A percentile compares a stretch with the other conserved stretches of the same genome.
Conservation (phyloP, 192 early-diverging fungal species). For the Backusella tuberculispora region DNA sequence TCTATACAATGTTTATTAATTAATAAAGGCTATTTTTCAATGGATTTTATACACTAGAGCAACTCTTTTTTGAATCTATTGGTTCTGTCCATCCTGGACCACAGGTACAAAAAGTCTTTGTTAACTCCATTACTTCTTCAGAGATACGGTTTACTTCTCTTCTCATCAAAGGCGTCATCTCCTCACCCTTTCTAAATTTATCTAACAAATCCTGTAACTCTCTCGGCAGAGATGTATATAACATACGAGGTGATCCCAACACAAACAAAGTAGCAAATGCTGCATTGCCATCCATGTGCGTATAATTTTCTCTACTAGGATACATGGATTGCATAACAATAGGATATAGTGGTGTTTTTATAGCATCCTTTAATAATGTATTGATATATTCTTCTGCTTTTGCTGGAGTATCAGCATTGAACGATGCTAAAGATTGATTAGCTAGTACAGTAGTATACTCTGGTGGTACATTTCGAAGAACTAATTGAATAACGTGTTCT, state of each 20-base stretch:
- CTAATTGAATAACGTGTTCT: conserved; percentile 47
- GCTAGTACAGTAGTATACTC: conserved; percentile 49
- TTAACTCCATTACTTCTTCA: conserved; percentile 56
- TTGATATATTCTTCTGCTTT: conserved; percentile 42
- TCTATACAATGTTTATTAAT: not conserved
- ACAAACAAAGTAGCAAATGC: conserved; percentile 67
- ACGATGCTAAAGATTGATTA: conserved; percentile 39
- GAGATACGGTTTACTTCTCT: conserved; percentile 57
- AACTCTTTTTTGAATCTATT: not conserved
- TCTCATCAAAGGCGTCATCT: conserved; percentile 48
- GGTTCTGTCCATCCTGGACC: conserved; percentile 36
- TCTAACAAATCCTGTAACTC: conserved; percentile 50
- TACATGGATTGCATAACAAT: conserved; percentile 45
- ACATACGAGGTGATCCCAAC: conserved; percentile 57
- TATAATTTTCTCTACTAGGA: conserved; percentile 21
- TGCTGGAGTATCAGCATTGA: conserved; percentile 32
- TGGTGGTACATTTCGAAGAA: conserved; percentile 51
- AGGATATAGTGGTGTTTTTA: conserved; percentile 46
- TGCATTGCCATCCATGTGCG: conserved; percentile 34
- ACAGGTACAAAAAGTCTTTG: conserved; percentile 65
- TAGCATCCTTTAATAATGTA: conserved; percentile 45
- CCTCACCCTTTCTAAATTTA: conserved; percentile 30
- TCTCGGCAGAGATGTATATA: conserved; percentile 56
- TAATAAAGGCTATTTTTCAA: not conserved
- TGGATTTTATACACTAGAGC: not conserved